Conservation (phyloP, 2,329 filamentous ascomycete genomes). For the Scedosporium dehoogii region DNA sequence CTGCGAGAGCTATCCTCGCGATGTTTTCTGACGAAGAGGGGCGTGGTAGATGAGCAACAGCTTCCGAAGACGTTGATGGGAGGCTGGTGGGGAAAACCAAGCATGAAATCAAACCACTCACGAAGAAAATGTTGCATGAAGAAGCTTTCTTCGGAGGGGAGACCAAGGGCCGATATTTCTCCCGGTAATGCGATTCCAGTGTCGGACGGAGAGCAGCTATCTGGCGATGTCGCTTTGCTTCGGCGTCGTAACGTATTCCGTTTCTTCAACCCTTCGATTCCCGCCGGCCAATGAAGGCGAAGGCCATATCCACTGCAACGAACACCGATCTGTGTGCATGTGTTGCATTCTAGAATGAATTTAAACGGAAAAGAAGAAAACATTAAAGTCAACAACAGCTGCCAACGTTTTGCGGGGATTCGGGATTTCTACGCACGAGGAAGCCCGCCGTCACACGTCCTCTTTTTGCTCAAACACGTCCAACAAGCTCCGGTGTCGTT, state of each 20-base stretch:
- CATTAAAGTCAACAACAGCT: background rate
- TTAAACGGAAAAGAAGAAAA: too few relatives aligned
- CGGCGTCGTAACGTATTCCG: background rate
- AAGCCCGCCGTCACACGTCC: background rate
- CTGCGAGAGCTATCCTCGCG: slow-evolving; percentile 1
- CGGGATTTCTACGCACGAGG: background rate
- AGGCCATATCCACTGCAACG: background rate
- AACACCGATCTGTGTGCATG: background rate
- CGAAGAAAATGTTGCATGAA: slow-evolving; percentile 3
- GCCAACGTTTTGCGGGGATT: background rate
- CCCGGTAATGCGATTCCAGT: background rate
- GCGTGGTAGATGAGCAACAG: background rate
- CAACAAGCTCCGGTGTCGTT: background rate
- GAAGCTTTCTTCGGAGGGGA: background rate
- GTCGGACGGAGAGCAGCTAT: background rate
- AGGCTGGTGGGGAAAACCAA: background rate
- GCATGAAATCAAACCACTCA: background rate
- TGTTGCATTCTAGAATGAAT: background rate
- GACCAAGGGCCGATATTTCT: background rate
- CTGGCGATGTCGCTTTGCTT: background rate
- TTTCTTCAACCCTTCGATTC: background rate
- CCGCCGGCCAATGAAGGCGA: background rate
- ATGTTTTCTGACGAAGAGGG: background rate
- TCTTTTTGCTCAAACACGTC: background rate
- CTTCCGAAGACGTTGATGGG: too few relatives aligned